Percentiles rank a stretch among this genome's conserved stretches.
These are phyloP conservation scores for Daedaleopsis sinensis DNA, from an alignment of 768 basidiomycete genomes.

Conservation along the genomic window DNA sequence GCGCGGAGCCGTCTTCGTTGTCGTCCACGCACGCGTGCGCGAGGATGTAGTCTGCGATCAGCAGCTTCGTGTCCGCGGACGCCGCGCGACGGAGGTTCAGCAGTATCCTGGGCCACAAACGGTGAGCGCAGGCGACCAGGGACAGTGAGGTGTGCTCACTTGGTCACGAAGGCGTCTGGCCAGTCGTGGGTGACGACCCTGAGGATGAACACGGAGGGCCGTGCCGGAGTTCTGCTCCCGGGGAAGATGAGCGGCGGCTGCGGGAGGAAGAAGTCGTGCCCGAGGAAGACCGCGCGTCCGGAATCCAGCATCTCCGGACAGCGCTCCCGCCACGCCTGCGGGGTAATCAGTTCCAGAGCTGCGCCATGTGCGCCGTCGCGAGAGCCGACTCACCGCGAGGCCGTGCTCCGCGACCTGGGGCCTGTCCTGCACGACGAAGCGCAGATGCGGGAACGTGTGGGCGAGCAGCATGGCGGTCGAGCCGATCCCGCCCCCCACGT, in stretches of 20 bases:
- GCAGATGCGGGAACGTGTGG: slow-evolving; percentile 41
- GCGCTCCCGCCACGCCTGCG: slow-evolving; percentile 59
- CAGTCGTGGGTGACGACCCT: slow-evolving; percentile 80
- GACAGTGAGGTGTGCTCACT: slow-evolving; percentile 13
- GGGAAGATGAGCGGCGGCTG: slow-evolving; percentile 41
- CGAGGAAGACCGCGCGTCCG: slow-evolving; percentile 60
- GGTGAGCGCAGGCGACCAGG: background rate
- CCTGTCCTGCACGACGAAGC: slow-evolving; percentile 66
- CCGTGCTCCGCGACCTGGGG: slow-evolving; percentile 57
- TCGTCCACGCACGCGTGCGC: slow-evolving; percentile 70
- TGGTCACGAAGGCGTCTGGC: slow-evolving; percentile 55
- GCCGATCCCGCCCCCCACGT: slow-evolving; percentile 75
- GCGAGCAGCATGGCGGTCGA: slow-evolving; percentile 48
- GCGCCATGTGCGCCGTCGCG: background rate
- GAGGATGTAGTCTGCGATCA: slow-evolving; percentile 74
- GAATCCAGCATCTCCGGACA: slow-evolving; percentile 60
- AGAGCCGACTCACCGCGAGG: slow-evolving; percentile 24
- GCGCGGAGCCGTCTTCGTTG: slow-evolving; percentile 21
- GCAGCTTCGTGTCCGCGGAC: slow-evolving; percentile 51
- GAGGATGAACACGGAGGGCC: slow-evolving; percentile 66
- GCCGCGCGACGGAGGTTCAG: slow-evolving; percentile 47
- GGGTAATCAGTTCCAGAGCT: slow-evolving; percentile 17
- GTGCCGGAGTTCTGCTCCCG: slow-evolving; percentile 30
- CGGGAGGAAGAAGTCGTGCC: slow-evolving; percentile 76
- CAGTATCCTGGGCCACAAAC: slow-evolving; percentile 37